Evolutionary conservation across 2,329 filamentous ascomycete genomes (phyloP), one percentile per base, ranked within the genome.

Genomic region (Chaetomiaceae sp.): DNA sequence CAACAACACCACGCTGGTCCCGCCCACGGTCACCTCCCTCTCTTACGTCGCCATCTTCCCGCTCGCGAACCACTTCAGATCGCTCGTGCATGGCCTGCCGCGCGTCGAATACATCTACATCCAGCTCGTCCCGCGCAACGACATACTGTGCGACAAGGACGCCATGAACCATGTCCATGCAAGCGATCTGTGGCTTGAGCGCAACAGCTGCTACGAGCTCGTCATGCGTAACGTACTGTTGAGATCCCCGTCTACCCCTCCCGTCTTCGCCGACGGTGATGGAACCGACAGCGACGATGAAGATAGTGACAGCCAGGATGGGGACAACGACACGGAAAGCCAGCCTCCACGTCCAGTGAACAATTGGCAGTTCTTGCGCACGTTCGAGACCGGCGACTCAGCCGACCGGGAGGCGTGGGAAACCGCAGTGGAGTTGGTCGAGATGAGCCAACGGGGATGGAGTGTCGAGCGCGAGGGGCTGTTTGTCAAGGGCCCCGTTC

Each of bases 31-130:
- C 40, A 69, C 71, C 13, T 71, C 75, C 18, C 67, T 86, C 43
- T 73, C 71, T 50, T 88, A 87, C 64, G 75, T 84, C 3, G 82
- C 81, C 33, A 78, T 87, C 7, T 89, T 89, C 60, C 86, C 86
- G 0, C 80, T 84, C 32, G 75, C 77, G 43, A 76, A 77, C 5
- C 85, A 89, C 63, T 74, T 87, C 45, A 69, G 76, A 34, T 70
- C 69, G 40, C 69, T 80, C 1, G 65, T 81, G 2, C 64, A 69
- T 2, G 60, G 72, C 53, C 73, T 84, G 56, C 76, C 75, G 1
- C 73, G 67, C 10, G 60, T 87, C 3, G 72, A 78, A 37, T 71
- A 70, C 11, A 67, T 86, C 1, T 83, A 74, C 51, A 67, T 85
- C 11, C 82, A 83, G 53, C 62, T 78, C 8, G 67, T 70, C 27